Base-by-base conservation (phyloP, 2,329 filamentous ascomycete genomes). In the Ilyonectria robusta region DNA sequence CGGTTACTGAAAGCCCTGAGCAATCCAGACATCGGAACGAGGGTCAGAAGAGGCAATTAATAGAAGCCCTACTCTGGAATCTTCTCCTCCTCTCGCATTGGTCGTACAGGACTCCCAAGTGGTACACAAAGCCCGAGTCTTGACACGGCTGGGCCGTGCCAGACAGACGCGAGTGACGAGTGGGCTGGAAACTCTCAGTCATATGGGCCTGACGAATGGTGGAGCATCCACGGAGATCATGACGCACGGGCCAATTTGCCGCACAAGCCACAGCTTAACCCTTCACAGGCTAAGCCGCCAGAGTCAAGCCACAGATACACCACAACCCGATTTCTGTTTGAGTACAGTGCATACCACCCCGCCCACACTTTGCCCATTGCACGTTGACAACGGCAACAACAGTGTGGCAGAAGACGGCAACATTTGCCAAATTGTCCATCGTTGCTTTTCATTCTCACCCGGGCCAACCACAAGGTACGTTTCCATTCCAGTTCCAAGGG, bases 1-100 rank as follows among this genome's bases (percentile, higher is more conserved):
- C 48, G 29, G 31, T 11, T n/a, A 51, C 17, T 51, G 48, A 6
- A 33, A n/a, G 29, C 10, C 48, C 48, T 19, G 17, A 19, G n/a
- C 26, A 6, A n/a, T 29, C 5, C 44, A 48, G 15, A 44, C 8
- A 7, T 13, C 17, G 10, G 17, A 31, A 57, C 42, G 19, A 26
- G 44, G 19, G n/a, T 17, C 9, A 21, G 29, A 33, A 15, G 46
- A 13, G 56, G 7, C 17, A 40, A 21, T 37, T 21, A 7, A 35
- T 29, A 15, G 31, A 50, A 26, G 44, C 31, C 56, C 19, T 50
- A 19, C 44, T 40, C 56, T 59, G 56, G 56, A 59, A 59, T 59
- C 40, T 19, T 23, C 37, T 4, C 23, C 21, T 55, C 8, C 29
- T 50, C 23, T 50, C 42, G 31, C 44, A 59, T 59, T 48, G 56